A percentile compares a stretch with the other conserved stretches of the same genome.
Evolutionary conservation across 2,329 filamentous ascomycete species (phyloP).

Genomic region (Fusarium bulbicola): DNA sequence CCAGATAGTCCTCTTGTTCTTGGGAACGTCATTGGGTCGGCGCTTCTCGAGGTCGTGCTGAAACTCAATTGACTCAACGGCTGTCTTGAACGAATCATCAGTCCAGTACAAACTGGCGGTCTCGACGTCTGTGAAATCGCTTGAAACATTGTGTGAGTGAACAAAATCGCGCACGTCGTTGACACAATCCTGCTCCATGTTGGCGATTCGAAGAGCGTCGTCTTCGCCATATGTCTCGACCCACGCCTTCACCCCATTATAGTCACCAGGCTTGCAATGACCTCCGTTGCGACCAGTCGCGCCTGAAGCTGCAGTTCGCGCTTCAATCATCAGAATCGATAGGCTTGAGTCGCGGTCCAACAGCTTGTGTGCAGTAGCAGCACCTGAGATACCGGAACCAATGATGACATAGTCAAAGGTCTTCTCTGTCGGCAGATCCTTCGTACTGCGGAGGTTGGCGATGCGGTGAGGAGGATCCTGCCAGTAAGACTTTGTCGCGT

Average conservation of each 20-base stretch:
- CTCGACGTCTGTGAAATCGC: slow-evolving; percentile 24
- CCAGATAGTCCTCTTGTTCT: slow-evolving; percentile 18
- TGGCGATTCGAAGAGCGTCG: slow-evolving; percentile 13
- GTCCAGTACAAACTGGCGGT: slow-evolving; percentile 23
- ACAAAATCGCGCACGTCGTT: slow-evolving; percentile 23
- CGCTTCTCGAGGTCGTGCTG: slow-evolving; percentile 9
- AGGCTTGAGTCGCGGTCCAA: slow-evolving; percentile 9
- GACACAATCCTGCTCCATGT: slow-evolving; percentile 27
- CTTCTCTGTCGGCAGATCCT: slow-evolving; percentile 5
- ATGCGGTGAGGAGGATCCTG: slow-evolving; percentile 27
- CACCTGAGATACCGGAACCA: slow-evolving; percentile 20
- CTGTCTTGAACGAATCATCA: slow-evolving; percentile 16
- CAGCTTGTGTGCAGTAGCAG: slow-evolving; percentile 21
- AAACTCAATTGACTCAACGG: slow-evolving; percentile 13
- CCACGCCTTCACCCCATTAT: slow-evolving; percentile 15
- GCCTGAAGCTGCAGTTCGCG: slow-evolving; percentile 17
- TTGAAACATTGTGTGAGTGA: slow-evolving; percentile 16
- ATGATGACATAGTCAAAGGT: slow-evolving; percentile 29
- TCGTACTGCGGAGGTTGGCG: slow-evolving; percentile 17
- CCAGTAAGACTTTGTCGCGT: slow-evolving; percentile 27
- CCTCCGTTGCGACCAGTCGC: slow-evolving; percentile 14
- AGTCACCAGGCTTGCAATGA: slow-evolving; percentile 13
- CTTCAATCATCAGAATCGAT: slow-evolving; percentile 24
- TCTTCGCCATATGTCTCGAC: slow-evolving; percentile 18
- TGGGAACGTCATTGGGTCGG: slow-evolving; percentile 14